Evolutionary conservation across 1,284 basidiomycete species (phyloP), one percentile per base, ranked within the genome.

Genomic region (Microbotryum violaceum): DNA sequence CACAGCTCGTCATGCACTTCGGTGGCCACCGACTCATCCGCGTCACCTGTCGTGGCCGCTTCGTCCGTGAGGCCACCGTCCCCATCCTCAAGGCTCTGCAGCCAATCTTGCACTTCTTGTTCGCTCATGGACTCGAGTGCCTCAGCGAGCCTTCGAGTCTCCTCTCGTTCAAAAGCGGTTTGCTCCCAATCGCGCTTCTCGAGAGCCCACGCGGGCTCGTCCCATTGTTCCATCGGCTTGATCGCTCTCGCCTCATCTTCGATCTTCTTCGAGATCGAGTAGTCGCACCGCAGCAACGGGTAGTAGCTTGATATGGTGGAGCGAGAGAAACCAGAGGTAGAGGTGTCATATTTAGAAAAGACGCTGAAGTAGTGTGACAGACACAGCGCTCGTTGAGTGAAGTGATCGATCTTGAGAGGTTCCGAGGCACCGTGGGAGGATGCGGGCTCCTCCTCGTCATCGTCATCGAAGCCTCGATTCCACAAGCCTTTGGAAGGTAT

Each of bases 401-500:
- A 62, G 25, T 64, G 64, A 10, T 58, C 49, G n/a, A 49, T 27
- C 46, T 57, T 57, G 25, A 53, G 58, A 9, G 29, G 47, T 16
- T 31, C 23, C 14, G 49, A 23, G 20, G 56, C 23, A 16, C 25
- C 46, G 14, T 49, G 27, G 31, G 57, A 52, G 50, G 54, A 12
- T 29, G 44, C 29, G 10, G 46, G 18, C n/a, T 33, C 31, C 47
- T 37, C 27, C 5, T 37, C 45, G 23, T 18, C 54, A 14, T 49
- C 62, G 20, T 54, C 23, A 16, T 59, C 44, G 37, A 37, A 46
- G 9, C 57, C 55, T 14, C 67, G 66, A 25, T 54, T 53, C 63
- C 65, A 68, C 14, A 70, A 56, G 18, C 68, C 69, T 21, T 60
- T 58, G 49, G 62, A 60, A n/a, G 61, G 58, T 27, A 64, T 58